Percentiles rank a stretch among this genome's conserved stretches.
Conservation (phyloP, 2,329 filamentous ascomycete genomes). For the Fusarium xyrophilum region DNA sequence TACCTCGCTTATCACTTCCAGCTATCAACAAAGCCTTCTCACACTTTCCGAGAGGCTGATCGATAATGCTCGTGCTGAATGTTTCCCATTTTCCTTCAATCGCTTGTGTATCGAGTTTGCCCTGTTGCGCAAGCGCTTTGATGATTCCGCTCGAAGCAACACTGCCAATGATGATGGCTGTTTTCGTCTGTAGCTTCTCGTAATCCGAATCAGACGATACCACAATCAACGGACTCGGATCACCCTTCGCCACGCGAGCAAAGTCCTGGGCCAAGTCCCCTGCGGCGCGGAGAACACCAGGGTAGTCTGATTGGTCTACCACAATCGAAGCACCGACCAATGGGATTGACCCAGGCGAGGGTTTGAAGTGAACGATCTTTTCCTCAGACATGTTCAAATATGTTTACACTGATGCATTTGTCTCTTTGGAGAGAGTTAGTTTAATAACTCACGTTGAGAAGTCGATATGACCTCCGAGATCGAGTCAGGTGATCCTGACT, state of each 20-base stretch:
- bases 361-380: conserved; percentile 3
- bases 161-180: conserved; percentile 1
- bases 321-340: conserved; percentile 17
- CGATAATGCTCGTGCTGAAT: neutral
- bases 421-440: fast-evolving
- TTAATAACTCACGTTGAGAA: neutral
- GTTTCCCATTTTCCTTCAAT: conserved; percentile 26
- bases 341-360: neutral
- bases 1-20: conserved; percentile 25
- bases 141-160: conserved; percentile 3
- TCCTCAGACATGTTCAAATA: conserved; percentile 21
- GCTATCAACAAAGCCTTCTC: neutral
- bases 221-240: neutral
- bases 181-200: neutral
- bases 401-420: too few relatives aligned
- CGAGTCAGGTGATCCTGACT: neutral
- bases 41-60: neutral
- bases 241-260: conserved; percentile 3
- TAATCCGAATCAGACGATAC: neutral
- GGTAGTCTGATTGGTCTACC: conserved; percentile 16
- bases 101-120: neutral
- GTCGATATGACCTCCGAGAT: neutral
- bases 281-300: conserved; percentile 20
- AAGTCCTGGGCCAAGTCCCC: conserved; percentile 22
- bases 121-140: neutral